A percentile compares a stretch with the other conserved stretches of the same genome.
phyloP scores from a whole-genome alignment of 148 eudicot species.

The Euryodendron excelsum region DNA sequence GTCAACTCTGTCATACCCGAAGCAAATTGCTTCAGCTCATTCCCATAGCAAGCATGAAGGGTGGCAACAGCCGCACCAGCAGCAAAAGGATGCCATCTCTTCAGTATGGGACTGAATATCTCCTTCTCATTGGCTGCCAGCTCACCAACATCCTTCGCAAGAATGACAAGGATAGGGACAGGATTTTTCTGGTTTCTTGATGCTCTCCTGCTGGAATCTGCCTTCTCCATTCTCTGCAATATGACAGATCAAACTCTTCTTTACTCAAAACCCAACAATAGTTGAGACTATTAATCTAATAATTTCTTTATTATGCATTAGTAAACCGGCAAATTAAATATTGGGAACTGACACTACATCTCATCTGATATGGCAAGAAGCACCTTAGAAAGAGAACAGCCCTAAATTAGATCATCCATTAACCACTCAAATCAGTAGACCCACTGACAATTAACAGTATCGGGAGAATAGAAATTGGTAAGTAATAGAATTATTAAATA shows the following conservation, averaged over 20 bases:
- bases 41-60: constrained; percentile 92
- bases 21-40: constrained; percentile 87
- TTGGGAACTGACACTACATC: too few relatives aligned
- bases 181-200: constrained; percentile 83
- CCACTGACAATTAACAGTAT: too few relatives aligned
- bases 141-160: constrained; percentile 92
- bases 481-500: too few relatives aligned
- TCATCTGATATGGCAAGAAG: too few relatives aligned
- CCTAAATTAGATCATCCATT: too few relatives aligned
- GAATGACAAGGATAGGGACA: constrained; percentile 86
- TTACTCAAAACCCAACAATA: constrained; percentile 5
- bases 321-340: too few relatives aligned
- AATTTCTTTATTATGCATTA: neutral
- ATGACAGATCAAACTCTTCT: constrained; percentile 16
- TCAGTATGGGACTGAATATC: constrained; percentile 81
- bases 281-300: neutral
- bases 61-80: constrained; percentile 99
- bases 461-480: too few relatives aligned
- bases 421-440: too few relatives aligned
- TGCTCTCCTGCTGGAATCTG: constrained; percentile 94
- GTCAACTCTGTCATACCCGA: constrained; percentile 80
- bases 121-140: constrained; percentile 80
- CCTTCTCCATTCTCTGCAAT: constrained; percentile 92
- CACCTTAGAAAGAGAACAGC: too few relatives aligned
- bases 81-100: constrained; percentile 96